These are phyloP conservation scores for Chaetothyriales sp. DNA, from an alignment of 2,329 filamentous ascomycete genomes.

Conservation along the genomic window DNA sequence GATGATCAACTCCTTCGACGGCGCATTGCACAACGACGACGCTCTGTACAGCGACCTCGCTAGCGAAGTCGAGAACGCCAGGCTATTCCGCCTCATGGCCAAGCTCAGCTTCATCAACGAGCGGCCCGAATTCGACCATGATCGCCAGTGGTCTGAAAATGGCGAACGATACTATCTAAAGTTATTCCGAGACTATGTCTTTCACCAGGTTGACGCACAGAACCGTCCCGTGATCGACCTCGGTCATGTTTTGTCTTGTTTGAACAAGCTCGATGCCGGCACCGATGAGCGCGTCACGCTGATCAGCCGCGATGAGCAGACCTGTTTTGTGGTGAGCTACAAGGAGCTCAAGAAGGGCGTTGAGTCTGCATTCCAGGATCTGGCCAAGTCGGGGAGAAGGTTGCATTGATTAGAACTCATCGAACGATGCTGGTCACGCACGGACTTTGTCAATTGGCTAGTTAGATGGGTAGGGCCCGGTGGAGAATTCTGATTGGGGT, in stretches of 20 bases:
- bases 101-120: conserved; percentile 87
- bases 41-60: conserved; percentile 57
- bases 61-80: conserved; percentile 78
- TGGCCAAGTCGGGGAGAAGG: conserved; percentile 31
- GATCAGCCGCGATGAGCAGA: conserved; percentile 81
- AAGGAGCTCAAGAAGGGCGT: conserved; percentile 64
- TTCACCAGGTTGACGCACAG: conserved; percentile 81
- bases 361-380: conserved; percentile 48
- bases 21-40: conserved; percentile 65
- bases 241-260: conserved; percentile 69
- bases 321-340: conserved; percentile 75
- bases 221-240: conserved; percentile 74
- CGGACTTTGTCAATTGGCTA: neutral
- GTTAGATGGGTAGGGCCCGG: neutral
- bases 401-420: conserved; percentile 1
- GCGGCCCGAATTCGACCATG: conserved; percentile 68
- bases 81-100: conserved; percentile 62
- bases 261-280: conserved; percentile 89
- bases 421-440: neutral
- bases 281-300: conserved; percentile 74
- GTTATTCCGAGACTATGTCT: conserved; percentile 91
- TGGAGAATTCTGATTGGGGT: neutral
- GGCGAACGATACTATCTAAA: conserved; percentile 87
- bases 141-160: conserved; percentile 74
- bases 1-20: conserved; percentile 61